These are phyloP conservation scores for Adansonia digitata DNA, from an alignment of 345 rosid genomes.

Conservation along the genomic window DNA sequence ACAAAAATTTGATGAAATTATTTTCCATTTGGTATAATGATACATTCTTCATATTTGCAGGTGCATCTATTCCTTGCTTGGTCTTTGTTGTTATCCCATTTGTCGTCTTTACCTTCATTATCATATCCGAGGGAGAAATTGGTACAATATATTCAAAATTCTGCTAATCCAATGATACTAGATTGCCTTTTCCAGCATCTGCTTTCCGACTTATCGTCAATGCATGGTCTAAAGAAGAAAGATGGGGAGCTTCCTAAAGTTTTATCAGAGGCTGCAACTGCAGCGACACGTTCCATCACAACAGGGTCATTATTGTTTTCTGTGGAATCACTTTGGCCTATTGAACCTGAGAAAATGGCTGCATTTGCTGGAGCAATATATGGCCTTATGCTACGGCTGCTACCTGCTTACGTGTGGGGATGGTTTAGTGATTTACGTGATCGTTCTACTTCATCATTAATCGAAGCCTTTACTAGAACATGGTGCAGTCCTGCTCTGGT, in stretches of 20 bases:
- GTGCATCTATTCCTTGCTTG: conserved; percentile 74
- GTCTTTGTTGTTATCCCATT: conserved; percentile 81
- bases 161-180: conserved; percentile 53
- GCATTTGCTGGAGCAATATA: conserved; percentile 79
- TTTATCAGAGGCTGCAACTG: conserved; percentile 58
- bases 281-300: conserved; percentile 57
- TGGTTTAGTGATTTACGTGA: conserved; percentile 91
- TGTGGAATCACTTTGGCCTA: conserved; percentile 84
- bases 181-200: conserved; percentile 93
- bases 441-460: conserved; percentile 54
- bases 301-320: conserved; percentile 59
- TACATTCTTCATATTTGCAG: conserved; percentile 38
- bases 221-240: conserved; percentile 66
- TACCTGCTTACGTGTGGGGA: conserved; percentile 91
- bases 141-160: conserved; percentile 76
- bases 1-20: not conserved
- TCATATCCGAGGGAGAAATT: conserved; percentile 62
- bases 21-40: conserved; percentile 2
- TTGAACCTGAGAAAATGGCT: conserved; percentile 58
- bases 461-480: conserved; percentile 79
- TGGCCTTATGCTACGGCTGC: conserved; percentile 79
- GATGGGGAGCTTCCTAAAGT: conserved; percentile 55
- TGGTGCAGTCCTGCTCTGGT: conserved; percentile 94
- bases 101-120: conserved; percentile 57
- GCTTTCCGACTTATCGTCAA: conserved; percentile 50